A percentile compares a stretch with the other conserved stretches of the same genome.
phyloP scores from a whole-genome alignment of 495 filamentous ascomycete genomes.

The Rhypophila decipiens region DNA sequence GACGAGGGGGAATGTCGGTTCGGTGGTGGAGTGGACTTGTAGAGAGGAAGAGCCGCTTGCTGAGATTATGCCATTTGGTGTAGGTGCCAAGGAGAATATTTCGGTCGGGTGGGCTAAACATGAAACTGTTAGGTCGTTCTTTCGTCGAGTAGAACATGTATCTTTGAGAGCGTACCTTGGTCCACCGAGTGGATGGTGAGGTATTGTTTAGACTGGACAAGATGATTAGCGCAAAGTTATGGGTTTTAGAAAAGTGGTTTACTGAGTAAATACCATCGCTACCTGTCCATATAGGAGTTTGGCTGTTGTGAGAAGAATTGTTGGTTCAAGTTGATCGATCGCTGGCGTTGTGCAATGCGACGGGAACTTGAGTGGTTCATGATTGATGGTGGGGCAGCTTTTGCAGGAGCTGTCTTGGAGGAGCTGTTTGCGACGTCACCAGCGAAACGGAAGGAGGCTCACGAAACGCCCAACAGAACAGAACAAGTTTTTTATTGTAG shows the following conservation, averaged over 20 bases:
- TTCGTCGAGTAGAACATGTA: not conserved
- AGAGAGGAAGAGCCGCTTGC: conserved; percentile 75
- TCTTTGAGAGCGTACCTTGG: conserved; percentile 51
- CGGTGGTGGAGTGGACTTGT: conserved; percentile 64
- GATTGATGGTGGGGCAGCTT: conserved; percentile 6
- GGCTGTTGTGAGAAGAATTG: not conserved
- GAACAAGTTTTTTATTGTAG: no score
- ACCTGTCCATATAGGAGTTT: conserved; percentile 23
- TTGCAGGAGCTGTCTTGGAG: not conserved
- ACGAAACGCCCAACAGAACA: no score
- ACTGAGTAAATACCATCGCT: conserved; percentile 27
- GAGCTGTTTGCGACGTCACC: not conserved
- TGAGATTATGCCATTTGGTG: conserved; percentile 66
- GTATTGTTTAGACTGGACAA: conserved; percentile 88
- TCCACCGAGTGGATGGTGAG: conserved; percentile 85
- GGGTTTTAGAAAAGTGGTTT: not conserved
- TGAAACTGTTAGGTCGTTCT: not conserved
- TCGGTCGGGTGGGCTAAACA: conserved; percentile 72
- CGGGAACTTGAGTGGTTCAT: not conserved
- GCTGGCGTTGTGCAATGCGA: no score
- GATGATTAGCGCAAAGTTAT: not conserved
- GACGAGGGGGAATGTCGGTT: conserved; percentile 62
- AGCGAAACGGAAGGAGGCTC: no score
- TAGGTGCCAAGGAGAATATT: conserved; percentile 86
- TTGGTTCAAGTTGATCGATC: not conserved